Evolutionary conservation across 2,329 filamentous ascomycete genomes (phyloP).

Genomic region (Hypoxylon sp.): DNA sequence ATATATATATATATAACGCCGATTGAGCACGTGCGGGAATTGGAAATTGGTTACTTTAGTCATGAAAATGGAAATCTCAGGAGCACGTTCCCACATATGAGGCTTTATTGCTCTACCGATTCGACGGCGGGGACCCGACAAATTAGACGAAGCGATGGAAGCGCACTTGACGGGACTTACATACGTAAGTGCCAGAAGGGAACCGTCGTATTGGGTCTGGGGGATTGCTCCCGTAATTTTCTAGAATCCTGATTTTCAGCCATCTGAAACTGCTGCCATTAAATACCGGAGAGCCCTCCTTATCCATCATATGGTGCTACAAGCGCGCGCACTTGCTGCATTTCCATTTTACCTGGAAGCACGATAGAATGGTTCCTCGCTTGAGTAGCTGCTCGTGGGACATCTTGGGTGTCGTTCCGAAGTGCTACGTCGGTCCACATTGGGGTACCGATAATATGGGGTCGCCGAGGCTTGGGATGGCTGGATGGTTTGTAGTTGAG

Average conservation of each 20-base stretch:
- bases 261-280: not conserved
- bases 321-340: not conserved
- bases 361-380: conserved; percentile 6
- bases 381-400: conserved; percentile 1
- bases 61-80: not conserved
- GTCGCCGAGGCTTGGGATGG: not conserved
- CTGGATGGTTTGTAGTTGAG: not conserved
- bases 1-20: not conserved
- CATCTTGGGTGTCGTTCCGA: conserved; percentile 9
- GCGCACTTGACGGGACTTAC: not conserved
- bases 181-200: not conserved
- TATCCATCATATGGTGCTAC: not conserved
- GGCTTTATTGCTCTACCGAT: not conserved
- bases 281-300: conserved; percentile 5
- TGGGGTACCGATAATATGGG: conserved; percentile 26
- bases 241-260: conserved; percentile 4
- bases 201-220: not conserved
- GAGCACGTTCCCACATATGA: not conserved
- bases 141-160: not conserved
- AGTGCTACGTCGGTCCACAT: conserved; percentile 31
- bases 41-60: not conserved
- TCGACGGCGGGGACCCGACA: not conserved
- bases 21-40: not conserved
- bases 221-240: not conserved
- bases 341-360: not conserved